Evolutionary conservation across 2,329 filamentous ascomycete species (phyloP).

Genomic region (Clonostachys byssicola): DNA sequence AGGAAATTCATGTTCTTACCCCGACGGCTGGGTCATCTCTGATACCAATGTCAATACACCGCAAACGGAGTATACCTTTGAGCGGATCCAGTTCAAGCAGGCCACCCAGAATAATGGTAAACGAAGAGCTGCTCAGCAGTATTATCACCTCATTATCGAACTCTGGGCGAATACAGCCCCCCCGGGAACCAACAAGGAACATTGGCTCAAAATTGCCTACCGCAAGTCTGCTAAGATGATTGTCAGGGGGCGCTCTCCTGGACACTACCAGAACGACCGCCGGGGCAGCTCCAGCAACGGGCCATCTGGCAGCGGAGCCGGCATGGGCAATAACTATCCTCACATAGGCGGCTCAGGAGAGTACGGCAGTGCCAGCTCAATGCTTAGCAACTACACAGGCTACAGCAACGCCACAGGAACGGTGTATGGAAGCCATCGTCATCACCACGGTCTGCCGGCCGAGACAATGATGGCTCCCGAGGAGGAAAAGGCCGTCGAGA

Average conservation of each 20-base stretch:
- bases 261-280: slow-evolving; percentile 72
- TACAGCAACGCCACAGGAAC: slow-evolving; percentile 14
- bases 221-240: slow-evolving; percentile 78
- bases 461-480: slow-evolving; percentile 48
- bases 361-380: slow-evolving; percentile 19
- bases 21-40: slow-evolving; percentile 29
- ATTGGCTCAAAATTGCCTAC: slow-evolving; percentile 68
- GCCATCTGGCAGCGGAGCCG: slow-evolving; percentile 59
- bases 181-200: slow-evolving; percentile 38
- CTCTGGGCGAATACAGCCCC: slow-evolving; percentile 66
- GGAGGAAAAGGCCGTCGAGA: slow-evolving; percentile 44
- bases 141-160: slow-evolving; percentile 87
- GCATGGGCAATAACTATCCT: slow-evolving; percentile 37
- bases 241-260: slow-evolving; percentile 78
- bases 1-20: slow-evolving; percentile 23
- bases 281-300: slow-evolving; percentile 67
- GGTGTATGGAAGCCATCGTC: slow-evolving; percentile 33
- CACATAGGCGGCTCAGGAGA: slow-evolving; percentile 13
- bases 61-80: slow-evolving; percentile 63
- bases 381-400: slow-evolving; percentile 25
- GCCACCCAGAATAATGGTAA: slow-evolving; percentile 94
- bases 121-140: slow-evolving; percentile 83
- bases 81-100: slow-evolving; percentile 91
- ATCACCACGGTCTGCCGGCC: slow-evolving; percentile 44
- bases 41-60: slow-evolving; percentile 25